These are phyloP conservation scores for Acrocalymma vagum DNA, from an alignment of 2,329 filamentous ascomycete species.

Conservation along the genomic window DNA sequence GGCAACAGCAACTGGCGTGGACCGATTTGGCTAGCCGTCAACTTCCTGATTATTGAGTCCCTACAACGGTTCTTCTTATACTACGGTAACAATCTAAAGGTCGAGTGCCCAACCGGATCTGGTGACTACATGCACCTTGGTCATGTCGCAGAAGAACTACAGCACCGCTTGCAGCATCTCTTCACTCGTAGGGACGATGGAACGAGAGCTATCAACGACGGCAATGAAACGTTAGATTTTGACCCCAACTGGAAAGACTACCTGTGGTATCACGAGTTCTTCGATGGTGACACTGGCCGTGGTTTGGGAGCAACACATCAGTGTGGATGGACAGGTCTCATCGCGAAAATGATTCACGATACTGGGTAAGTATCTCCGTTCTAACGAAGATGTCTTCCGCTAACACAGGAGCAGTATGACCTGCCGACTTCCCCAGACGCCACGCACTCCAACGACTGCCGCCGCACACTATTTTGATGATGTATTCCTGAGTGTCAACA, in stretches of 20 bases:
- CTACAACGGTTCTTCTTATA: constrained; percentile 97
- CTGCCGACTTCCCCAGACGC: constrained; percentile 74
- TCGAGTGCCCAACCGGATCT: constrained; percentile 93
- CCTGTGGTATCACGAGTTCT: constrained; percentile 97
- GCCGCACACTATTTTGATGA: constrained; percentile 97
- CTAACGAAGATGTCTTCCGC: constrained; percentile 24
- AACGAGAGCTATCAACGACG: constrained; percentile 85
- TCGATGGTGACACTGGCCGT: constrained; percentile 89
- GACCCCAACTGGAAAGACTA: constrained; percentile 93
- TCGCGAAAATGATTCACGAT: constrained; percentile 97
- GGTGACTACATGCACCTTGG: constrained; percentile 96
- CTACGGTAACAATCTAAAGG: constrained; percentile 86
- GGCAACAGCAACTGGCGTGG: constrained; percentile 98
- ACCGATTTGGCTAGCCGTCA: constrained; percentile 95
- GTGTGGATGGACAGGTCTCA: constrained; percentile 94
- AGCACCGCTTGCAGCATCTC: constrained; percentile 91
- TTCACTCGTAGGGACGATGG: constrained; percentile 87
- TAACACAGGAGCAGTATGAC: constrained; percentile 52
- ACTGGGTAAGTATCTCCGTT: constrained; percentile 74
- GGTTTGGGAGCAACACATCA: constrained; percentile 93
- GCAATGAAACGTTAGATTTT: constrained; percentile 86
- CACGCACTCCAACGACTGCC: constrained; percentile 81
- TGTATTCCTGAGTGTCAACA: constrained; percentile 68
- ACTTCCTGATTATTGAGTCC: constrained; percentile 92
- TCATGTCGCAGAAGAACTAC: constrained; percentile 92